phyloP scores from a whole-genome alignment of 331 rosid species.

The Saraca asoca region DNA sequence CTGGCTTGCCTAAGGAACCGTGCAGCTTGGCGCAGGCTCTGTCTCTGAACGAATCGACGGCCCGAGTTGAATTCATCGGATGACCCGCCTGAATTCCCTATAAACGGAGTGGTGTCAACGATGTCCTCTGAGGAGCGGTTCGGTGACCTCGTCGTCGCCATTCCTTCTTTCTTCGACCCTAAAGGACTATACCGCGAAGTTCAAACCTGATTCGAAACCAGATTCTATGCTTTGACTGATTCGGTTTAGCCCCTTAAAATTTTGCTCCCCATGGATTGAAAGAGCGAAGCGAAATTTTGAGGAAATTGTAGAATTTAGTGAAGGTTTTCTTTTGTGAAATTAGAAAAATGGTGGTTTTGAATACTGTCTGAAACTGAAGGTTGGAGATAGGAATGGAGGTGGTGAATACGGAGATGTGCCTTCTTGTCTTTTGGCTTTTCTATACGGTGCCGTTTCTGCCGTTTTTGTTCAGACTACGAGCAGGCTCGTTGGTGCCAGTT shows the following conservation, averaged over 20 bases:
- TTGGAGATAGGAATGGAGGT: background rate
- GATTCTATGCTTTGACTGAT: slow-evolving; percentile 26
- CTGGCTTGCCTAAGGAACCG: slow-evolving; percentile 90
- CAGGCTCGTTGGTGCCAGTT: too few species aligned
- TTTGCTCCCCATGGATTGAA: background rate
- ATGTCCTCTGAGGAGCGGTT: slow-evolving; percentile 66
- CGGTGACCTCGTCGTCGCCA: slow-evolving; percentile 69
- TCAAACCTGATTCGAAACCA: slow-evolving; percentile 5
- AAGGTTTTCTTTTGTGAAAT: background rate
- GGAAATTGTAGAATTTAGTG: background rate
- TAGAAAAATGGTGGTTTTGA: background rate
- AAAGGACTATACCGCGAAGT: background rate
- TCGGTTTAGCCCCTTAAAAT: slow-evolving; percentile 33
- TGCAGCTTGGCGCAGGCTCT: slow-evolving; percentile 88
- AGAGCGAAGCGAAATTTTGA: background rate
- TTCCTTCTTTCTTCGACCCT: slow-evolving; percentile 14
- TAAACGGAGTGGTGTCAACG: slow-evolving; percentile 71
- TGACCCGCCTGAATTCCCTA: slow-evolving; percentile 53
- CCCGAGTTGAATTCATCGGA: slow-evolving; percentile 59
- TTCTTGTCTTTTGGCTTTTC: too few species aligned
- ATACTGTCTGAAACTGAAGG: background rate
- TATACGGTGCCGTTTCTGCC: too few species aligned
- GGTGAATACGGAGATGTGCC: background rate
- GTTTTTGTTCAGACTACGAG: too few species aligned
- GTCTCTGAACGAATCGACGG: slow-evolving; percentile 62